A percentile compares a stretch with the other conserved stretches of the same genome.
These are phyloP conservation scores for Oryza longistaminata DNA, from an alignment of 176 grass and related monocot genomes.

Conservation along the genomic window DNA sequence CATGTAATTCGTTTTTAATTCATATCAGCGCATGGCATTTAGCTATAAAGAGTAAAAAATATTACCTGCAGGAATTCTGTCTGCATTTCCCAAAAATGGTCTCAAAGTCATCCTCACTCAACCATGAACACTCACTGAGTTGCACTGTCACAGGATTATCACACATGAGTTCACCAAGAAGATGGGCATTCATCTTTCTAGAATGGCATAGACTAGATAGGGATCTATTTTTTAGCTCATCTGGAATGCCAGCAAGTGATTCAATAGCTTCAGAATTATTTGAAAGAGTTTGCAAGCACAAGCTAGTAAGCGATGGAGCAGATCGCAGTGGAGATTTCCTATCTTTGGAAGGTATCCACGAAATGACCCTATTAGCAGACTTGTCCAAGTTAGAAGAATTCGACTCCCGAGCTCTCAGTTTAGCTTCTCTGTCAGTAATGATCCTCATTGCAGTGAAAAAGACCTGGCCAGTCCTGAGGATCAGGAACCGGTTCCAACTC, in stretches of 20 bases:
- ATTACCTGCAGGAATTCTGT: constrained; percentile 64
- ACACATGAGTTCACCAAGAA: constrained; percentile 61
- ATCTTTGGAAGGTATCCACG: constrained; percentile 63
- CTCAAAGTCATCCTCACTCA: constrained; percentile 67
- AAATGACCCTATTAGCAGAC: constrained; percentile 37
- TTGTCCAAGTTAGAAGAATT: constrained; percentile 45
- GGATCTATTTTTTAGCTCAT: constrained; percentile 62
- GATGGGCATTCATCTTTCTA: constrained; percentile 74
- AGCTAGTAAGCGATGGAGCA: constrained; percentile 54
- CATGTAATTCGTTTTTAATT: not conserved
- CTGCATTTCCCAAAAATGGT: constrained; percentile 56
- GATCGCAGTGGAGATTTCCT: constrained; percentile 17
- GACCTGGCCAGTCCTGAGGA: constrained; percentile 76
- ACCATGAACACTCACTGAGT: constrained; percentile 86
- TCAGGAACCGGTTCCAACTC: constrained; percentile 45
- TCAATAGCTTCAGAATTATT: constrained; percentile 75
- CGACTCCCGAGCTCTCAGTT: constrained; percentile 54
- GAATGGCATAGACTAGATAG: constrained; percentile 57
- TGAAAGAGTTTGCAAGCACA: constrained; percentile 60
- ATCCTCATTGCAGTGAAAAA: constrained; percentile 79
- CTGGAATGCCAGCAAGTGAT: constrained; percentile 78
- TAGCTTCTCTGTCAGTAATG: constrained; percentile 65
- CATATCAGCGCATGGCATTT: not conserved
- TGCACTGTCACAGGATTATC: constrained; percentile 56
- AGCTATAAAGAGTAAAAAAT: constrained; percentile 9